Evolutionary conservation across 2,329 filamentous ascomycete species (phyloP).

Genomic region (Aspergillus uvarum): DNA sequence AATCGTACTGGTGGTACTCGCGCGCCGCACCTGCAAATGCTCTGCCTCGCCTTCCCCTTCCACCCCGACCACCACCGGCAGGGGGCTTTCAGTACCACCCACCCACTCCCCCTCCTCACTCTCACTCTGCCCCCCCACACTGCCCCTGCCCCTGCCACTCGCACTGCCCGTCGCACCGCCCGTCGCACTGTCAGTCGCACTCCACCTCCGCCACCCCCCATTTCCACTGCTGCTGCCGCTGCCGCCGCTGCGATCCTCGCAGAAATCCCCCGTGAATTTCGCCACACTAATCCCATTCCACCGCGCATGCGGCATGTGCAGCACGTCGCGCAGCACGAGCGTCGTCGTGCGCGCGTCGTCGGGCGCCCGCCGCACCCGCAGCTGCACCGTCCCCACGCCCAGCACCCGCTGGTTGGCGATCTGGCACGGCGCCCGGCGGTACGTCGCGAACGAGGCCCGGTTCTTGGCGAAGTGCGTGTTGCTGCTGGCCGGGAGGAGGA

Average conservation of each 20-base stretch:
- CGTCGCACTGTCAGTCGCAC: background rate
- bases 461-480: slow-evolving; percentile 26
- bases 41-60: slow-evolving; percentile 1
- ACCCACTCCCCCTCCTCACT: background rate
- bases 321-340: slow-evolving; percentile 18
- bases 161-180: background rate
- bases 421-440: slow-evolving; percentile 21
- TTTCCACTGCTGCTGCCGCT: too few species aligned
- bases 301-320: slow-evolving; percentile 21
- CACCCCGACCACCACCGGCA: background rate
- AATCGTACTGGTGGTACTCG: background rate
- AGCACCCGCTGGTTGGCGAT: slow-evolving; percentile 18
- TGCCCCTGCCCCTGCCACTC: too few species aligned
- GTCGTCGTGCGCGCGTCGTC: slow-evolving; percentile 13
- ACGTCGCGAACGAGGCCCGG: slow-evolving; percentile 20
- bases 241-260: too few species aligned
- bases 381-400: slow-evolving; percentile 20
- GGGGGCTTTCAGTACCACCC: background rate
- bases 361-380: slow-evolving; percentile 17
- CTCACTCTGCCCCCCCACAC: too few species aligned
- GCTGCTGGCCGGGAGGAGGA: slow-evolving; percentile 18
- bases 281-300: slow-evolving; percentile 22
- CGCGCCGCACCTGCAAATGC: slow-evolving; percentile 11
- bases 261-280: slow-evolving; percentile 9
- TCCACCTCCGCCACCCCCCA: background rate